Percentiles rank a stretch among this genome's conserved stretches.
Evolutionary conservation across 495 filamentous ascomycete species (phyloP).

Genomic region (Aspergillus cavernicola): DNA sequence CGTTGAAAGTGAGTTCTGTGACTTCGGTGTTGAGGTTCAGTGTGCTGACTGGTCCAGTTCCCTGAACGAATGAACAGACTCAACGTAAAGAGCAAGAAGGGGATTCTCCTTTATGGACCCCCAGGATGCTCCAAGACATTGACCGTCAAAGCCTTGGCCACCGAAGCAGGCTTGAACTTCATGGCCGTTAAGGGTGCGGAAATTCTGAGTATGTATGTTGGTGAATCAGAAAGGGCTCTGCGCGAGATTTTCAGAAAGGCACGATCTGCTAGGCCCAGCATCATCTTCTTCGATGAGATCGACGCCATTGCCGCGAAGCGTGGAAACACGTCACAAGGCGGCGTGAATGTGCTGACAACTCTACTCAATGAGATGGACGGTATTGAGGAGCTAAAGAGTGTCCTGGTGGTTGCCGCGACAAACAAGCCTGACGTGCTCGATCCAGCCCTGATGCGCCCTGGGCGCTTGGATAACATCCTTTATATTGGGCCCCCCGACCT

Average conservation of each 20-base stretch:
- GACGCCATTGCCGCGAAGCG: conserved; percentile 84
- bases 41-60: conserved; percentile 37
- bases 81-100: conserved; percentile 67
- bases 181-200: conserved; percentile 96
- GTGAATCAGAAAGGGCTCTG: conserved; percentile 87
- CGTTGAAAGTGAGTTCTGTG: conserved; percentile 51
- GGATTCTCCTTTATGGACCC: conserved; percentile 87
- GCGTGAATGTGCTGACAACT: conserved; percentile 84
- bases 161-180: conserved; percentile 89
- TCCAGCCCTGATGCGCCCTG: conserved; percentile 80
- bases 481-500: conserved; percentile 84
- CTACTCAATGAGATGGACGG: conserved; percentile 96
- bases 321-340: conserved; percentile 46
- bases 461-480: conserved; percentile 82
- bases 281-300: conserved; percentile 99
- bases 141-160: conserved; percentile 87
- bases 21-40: neutral
- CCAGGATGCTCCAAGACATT: conserved; percentile 97
- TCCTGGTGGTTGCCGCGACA: conserved; percentile 90
- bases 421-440: conserved; percentile 87
- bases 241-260: conserved; percentile 87
- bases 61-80: conserved; percentile 57
- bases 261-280: conserved; percentile 78
- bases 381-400: conserved; percentile 77
- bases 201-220: conserved; percentile 95